Evolutionary conservation across 306 rosid genomes (phyloP), one percentile per base, ranked within the genome.

Genomic region (Crotalaria pallida): DNA sequence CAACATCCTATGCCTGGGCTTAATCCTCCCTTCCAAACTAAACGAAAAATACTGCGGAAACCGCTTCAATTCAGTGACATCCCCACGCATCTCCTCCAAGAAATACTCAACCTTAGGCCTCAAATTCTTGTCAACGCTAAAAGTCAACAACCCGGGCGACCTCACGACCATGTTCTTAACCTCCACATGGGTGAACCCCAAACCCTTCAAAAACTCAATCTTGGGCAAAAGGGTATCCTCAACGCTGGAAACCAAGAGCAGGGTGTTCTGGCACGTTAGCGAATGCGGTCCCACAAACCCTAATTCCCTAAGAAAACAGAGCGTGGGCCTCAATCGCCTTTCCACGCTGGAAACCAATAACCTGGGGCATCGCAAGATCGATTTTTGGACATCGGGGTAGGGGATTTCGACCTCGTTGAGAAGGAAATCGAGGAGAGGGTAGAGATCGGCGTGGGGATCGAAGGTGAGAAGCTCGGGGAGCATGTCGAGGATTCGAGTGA

Each of bases 401-500:
- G 92, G 92, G 73, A 93, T 82, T 13, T 6, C 7, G 3, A 81
- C 97, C 47, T 93, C 90, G 11, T 86, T 81, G 62, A 88, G 79
- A 29, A 93, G 90, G 74, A 88, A 93, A 58, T 90, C 98, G 58
- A 93, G 77, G 31, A 92, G n/a, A 0, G 96, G 96, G 71, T 92
- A 92, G 69, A 90, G 81, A 7, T 84, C 84, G 18, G 5, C 4
- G 56, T 88, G 21, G 0, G 93, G 98, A 57, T 90, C 91, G 33
- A 81, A 69, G 27, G 96, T 90, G 69, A 92, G 96, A 21, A 92
- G 87, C 45, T 70, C 68, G 0, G 96, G 96, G 69, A 69, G 49
- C 93, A 92, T 86, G 77, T 92, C 96, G 66, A 92, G 96, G 76
- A 92, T 83, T 10, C 96, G 87, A 18, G 92, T 89, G 53, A 83